These are phyloP conservation scores for Pichia sp. DNA, from an alignment of 1,139 yeast genomes.

Conservation along the genomic window DNA sequence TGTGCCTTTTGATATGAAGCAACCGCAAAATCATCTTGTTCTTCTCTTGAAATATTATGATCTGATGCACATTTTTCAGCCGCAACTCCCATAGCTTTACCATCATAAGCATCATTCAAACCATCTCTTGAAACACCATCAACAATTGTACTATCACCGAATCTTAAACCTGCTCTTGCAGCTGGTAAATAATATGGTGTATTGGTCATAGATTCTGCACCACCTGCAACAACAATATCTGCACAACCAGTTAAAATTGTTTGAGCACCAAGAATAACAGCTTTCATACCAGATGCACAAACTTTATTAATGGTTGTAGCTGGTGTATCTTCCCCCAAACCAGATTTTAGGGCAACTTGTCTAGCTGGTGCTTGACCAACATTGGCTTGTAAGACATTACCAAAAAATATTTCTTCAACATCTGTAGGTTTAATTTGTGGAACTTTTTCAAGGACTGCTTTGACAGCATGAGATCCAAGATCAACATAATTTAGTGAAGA, in stretches of 20 bases:
- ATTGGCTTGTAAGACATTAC: slow-evolving; percentile 89
- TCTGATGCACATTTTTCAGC: slow-evolving; percentile 93
- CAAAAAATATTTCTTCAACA: slow-evolving; percentile 88
- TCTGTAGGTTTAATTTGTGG: slow-evolving; percentile 71
- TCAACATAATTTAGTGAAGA: slow-evolving; percentile 72
- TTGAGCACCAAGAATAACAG: slow-evolving; percentile 86
- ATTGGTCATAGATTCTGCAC: slow-evolving; percentile 96
- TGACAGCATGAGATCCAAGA: slow-evolving; percentile 88
- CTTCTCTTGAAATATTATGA: slow-evolving; percentile 55
- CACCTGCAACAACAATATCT: slow-evolving; percentile 92
- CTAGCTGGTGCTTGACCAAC: slow-evolving; percentile 98
- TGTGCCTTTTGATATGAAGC: slow-evolving; percentile 72
- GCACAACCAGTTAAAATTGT: slow-evolving; percentile 83
- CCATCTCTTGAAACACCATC: slow-evolving; percentile 94
- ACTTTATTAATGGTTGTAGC: slow-evolving; percentile 94
- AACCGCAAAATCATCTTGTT: slow-evolving; percentile 68
- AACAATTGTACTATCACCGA: slow-evolving; percentile 69
- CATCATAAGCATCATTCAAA: slow-evolving; percentile 80
- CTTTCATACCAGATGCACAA: slow-evolving; percentile 94
- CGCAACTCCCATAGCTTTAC: slow-evolving; percentile 87
- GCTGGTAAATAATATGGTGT: slow-evolving; percentile 87
- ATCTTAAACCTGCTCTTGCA: slow-evolving; percentile 83
- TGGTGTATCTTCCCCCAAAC: slow-evolving; percentile 67
- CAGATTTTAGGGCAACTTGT: slow-evolving; percentile 91
- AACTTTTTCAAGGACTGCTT: slow-evolving; percentile 76